A percentile compares a stretch with the other conserved stretches of the same genome.
Conservation (phyloP, 176 grass and related monocot genomes). For the Carex littledalei region DNA sequence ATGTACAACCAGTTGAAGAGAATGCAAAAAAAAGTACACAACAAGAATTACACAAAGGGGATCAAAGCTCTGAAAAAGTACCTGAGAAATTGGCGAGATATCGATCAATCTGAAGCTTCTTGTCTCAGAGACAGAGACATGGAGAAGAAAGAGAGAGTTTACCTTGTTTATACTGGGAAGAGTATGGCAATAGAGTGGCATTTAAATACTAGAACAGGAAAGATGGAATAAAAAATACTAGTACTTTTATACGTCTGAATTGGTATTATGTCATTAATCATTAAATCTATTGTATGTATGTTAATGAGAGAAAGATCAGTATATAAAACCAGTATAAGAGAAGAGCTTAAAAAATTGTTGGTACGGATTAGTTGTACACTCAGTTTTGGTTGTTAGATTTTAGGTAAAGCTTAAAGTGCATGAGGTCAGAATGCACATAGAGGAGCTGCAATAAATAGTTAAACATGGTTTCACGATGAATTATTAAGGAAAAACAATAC, state of each 20-base stretch:
- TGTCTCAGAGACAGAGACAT: neutral
- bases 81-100: too few species aligned
- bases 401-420: neutral
- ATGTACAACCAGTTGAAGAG: neutral
- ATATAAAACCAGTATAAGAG: neutral
- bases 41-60: neutral
- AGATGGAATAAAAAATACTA: neutral
- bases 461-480: neutral
- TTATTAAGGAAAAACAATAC: neutral
- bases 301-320: neutral
- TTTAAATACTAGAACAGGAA: conserved; percentile 3
- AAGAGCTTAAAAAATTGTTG: neutral
- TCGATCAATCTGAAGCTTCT: neutral
- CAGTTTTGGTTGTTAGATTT: neutral
- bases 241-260: too few species aligned
- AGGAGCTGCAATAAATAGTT: neutral
- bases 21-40: neutral
- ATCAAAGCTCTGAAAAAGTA: neutral
- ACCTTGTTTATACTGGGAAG: neutral
- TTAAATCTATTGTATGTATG: neutral
- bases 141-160: neutral
- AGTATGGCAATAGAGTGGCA: neutral
- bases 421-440: neutral
- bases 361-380: neutral
- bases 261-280: neutral